These are phyloP conservation scores for Colletotrichum tanaceti DNA, from an alignment of 2,329 filamentous ascomycete genomes.

Conservation along the genomic window DNA sequence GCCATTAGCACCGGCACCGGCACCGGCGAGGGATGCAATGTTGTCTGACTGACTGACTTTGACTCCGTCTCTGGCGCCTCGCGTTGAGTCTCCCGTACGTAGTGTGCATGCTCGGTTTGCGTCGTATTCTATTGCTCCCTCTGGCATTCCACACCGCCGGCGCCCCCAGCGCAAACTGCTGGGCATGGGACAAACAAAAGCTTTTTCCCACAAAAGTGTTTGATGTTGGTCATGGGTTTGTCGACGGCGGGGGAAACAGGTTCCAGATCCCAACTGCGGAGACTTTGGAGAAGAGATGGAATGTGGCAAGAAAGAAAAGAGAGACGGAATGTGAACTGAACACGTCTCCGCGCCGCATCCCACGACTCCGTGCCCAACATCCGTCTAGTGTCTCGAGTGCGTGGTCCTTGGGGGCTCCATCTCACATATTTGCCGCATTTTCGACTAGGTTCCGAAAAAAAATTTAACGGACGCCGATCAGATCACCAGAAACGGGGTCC, in stretches of 20 bases:
- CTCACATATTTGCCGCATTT: constrained; percentile 3
- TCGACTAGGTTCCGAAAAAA: neutral
- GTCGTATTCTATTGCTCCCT: neutral
- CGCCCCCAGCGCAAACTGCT: neutral
- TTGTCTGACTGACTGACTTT: constrained; percentile 6
- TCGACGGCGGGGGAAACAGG: neutral
- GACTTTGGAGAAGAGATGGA: constrained; percentile 7
- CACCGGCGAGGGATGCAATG: neutral
- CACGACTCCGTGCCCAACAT: constrained; percentile 6
- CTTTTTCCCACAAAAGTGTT: constrained; percentile 29
- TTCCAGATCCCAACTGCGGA: constrained; percentile 19
- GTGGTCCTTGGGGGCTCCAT: constrained; percentile 12
- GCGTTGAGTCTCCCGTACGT: neutral
- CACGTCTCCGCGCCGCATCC: constrained; percentile 5
- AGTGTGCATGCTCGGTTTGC: neutral
- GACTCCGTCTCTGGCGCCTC: too few relatives aligned
- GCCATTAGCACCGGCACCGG: neutral
- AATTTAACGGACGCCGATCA: constrained; percentile 26
- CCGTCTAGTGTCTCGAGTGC: constrained; percentile 32
- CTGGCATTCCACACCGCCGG: neutral
- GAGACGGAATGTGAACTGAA: constrained; percentile 27
- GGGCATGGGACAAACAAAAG: constrained; percentile 13
- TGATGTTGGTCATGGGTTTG: constrained; percentile 30
- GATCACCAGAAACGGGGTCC: constrained; percentile 30
- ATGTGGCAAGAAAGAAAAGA: neutral